Evolutionary conservation across 805 yeast species (phyloP), one percentile per base, ranked within the genome.

Genomic region (Ogataea chonburiensis): DNA sequence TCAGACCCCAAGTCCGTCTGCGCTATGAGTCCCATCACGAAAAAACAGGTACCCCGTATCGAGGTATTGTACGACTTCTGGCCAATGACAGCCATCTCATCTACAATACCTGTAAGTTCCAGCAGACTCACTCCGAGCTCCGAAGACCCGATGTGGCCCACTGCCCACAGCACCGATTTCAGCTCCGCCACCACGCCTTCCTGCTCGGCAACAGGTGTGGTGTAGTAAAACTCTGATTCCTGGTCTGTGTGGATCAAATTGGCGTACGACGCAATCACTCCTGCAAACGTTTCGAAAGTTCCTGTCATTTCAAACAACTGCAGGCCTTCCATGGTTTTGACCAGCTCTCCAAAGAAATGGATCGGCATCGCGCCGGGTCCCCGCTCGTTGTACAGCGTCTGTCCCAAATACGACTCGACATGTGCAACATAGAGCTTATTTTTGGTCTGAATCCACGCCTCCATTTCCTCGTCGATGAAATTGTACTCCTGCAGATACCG

Each of bases 91-190:
- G 79, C 64, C 9, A 91, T 67, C 30, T 75, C 73, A 43, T 69
- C 68, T 24, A 77, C 67, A 38, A 77, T 61, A 2, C 73, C 73
- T 14, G 56, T 30, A 17, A 43, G 29, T 43, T 79, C 86, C 23
- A 79, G 49, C 27, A 81, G 61, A 12, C 70, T 64, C 12, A 83
- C 77, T 0, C 97, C 97, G 34, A 71, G 63, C 7, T 73, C 72
- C 1, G 87, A 75, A 1, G 88, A 75, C 2, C 89, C 89, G 19
- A 89, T 77, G 50, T 81, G 79, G 0, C 96, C 97, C 21, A 86
- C 68, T 2, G 94, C 80, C 97, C 97, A 91, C 22, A 91, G 50
- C 21, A 82, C 75, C 8, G 89, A 85, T 53, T 86, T 86, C 17
- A 91, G 58, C 43, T 70, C 71, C 7, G 64, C 21, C 13, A 66